phyloP scores from a whole-genome alignment of 2,329 filamentous ascomycete genomes.

The Penicillium sp. region DNA sequence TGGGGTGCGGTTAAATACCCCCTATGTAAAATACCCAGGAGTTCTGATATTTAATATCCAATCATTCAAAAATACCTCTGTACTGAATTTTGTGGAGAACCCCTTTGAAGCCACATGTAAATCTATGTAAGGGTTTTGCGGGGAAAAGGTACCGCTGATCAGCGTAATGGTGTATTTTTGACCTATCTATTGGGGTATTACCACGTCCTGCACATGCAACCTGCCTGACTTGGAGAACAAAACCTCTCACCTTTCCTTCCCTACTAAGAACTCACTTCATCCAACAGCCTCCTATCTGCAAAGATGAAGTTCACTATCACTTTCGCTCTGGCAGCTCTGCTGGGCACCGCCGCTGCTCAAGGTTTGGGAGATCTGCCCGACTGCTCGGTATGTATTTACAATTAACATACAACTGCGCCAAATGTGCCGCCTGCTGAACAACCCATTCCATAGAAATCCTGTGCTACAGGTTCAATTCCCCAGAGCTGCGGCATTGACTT shows the following conservation, averaged over 20 bases:
- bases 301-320: conserved; percentile 54
- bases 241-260: not conserved
- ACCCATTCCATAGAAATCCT: conserved; percentile 31
- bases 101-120: not conserved
- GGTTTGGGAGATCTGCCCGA: conserved; percentile 46
- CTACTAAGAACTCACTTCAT: not conserved
- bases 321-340: conserved; percentile 56
- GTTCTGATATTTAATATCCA: conserved; percentile 1
- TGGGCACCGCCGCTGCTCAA: conserved; percentile 51
- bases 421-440: conserved; percentile 9
- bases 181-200: conserved; percentile 2
- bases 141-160: not conserved
- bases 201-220: not conserved
- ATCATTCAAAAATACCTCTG: not conserved
- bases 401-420: too few relatives aligned
- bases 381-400: conserved; percentile 55
- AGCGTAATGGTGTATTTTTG: conserved; percentile 1
- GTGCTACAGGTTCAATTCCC: conserved; percentile 44
- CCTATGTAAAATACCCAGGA: conserved; percentile 1
- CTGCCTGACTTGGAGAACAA: not conserved
- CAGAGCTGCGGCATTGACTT: conserved; percentile 46
- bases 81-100: not conserved
- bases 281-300: not conserved
- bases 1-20: not conserved
- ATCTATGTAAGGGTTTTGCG: not conserved